Percentiles rank a stretch among this genome's conserved stretches.
Evolutionary conservation across 2,329 filamentous ascomycete species (phyloP).

Genomic region (Mycosphaerella arachidis): DNA sequence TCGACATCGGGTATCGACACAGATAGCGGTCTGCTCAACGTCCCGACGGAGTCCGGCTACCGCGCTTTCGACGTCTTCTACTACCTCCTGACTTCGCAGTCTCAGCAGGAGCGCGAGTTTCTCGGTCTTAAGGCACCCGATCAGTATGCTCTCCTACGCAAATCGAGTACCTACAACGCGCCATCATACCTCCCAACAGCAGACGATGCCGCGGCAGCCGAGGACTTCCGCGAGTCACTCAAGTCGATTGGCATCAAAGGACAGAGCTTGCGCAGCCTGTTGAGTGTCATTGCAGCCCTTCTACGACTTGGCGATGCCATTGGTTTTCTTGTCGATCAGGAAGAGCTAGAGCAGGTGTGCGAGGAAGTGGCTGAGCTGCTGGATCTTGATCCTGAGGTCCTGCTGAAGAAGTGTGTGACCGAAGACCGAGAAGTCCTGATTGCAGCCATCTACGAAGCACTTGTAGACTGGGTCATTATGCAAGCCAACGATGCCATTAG

Average conservation of each 20-base stretch:
- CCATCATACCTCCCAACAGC: constrained; percentile 87
- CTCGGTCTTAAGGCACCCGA: constrained; percentile 73
- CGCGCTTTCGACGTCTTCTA: constrained; percentile 98
- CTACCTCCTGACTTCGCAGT: constrained; percentile 84
- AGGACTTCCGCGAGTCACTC: constrained; percentile 82
- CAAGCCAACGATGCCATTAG: constrained; percentile 85
- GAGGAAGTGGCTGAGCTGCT: constrained; percentile 85
- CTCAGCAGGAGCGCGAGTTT: constrained; percentile 78
- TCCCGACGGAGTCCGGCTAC: constrained; percentile 75
- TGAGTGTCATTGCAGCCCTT: constrained; percentile 79
- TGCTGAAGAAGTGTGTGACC: constrained; percentile 73
- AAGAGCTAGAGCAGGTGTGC: constrained; percentile 77
- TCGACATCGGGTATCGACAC: constrained; percentile 88
- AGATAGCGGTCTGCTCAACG: constrained; percentile 68
- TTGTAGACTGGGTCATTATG: constrained; percentile 89
- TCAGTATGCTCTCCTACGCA: constrained; percentile 71
- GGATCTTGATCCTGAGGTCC: constrained; percentile 78
- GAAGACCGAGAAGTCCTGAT: constrained; percentile 80
- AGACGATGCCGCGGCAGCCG: constrained; percentile 86
- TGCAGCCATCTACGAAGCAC: constrained; percentile 81
- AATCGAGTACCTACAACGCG: constrained; percentile 78
- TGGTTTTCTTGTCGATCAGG: constrained; percentile 77
- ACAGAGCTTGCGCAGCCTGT: constrained; percentile 70
- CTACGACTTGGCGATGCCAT: constrained; percentile 89
- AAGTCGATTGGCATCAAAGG: constrained; percentile 95